These are phyloP conservation scores for Royoungia palumana DNA, from an alignment of 768 basidiomycete genomes.

Conservation along the genomic window DNA sequence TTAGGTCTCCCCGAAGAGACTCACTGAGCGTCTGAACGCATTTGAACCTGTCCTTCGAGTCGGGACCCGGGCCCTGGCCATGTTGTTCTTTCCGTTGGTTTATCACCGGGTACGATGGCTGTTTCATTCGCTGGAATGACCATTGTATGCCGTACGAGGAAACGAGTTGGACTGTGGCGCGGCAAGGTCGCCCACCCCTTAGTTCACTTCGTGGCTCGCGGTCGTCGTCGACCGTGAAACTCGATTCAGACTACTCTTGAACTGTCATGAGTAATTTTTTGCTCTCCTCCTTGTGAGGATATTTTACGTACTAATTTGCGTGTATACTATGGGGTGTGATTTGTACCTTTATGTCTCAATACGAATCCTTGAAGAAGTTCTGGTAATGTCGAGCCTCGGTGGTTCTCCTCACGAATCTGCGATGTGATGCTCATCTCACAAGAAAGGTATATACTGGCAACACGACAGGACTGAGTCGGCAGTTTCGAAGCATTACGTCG, in stretches of 20 bases:
- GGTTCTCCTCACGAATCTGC: no score
- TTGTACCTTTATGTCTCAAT: no score
- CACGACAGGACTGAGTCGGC: no score
- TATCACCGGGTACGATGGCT: not conserved
- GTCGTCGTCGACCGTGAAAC: conserved; percentile 18
- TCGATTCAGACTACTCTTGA: conserved; percentile 37
- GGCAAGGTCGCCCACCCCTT: conserved; percentile 12
- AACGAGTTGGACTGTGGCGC: conserved; percentile 1
- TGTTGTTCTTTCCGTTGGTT: conserved; percentile 9
- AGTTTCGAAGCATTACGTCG: no score
- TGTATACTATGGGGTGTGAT: no score
- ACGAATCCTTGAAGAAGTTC: no score
- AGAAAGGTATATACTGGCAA: no score
- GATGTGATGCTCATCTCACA: no score
- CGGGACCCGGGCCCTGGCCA: conserved; percentile 1
- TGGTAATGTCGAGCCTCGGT: no score
- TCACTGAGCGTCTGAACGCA: no score
- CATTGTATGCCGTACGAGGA: conserved; percentile 16
- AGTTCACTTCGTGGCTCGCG: conserved; percentile 31
- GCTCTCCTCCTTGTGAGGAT: conserved; percentile 16
- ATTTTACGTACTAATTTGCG: no score
- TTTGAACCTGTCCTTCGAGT: no score
- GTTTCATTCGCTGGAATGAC: not conserved
- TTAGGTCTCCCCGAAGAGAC: not conserved
- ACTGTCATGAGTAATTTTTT: conserved; percentile 17